phyloP scores from a whole-genome alignment of 805 yeast genomes.

The Brettanomyces naardenensis region DNA sequence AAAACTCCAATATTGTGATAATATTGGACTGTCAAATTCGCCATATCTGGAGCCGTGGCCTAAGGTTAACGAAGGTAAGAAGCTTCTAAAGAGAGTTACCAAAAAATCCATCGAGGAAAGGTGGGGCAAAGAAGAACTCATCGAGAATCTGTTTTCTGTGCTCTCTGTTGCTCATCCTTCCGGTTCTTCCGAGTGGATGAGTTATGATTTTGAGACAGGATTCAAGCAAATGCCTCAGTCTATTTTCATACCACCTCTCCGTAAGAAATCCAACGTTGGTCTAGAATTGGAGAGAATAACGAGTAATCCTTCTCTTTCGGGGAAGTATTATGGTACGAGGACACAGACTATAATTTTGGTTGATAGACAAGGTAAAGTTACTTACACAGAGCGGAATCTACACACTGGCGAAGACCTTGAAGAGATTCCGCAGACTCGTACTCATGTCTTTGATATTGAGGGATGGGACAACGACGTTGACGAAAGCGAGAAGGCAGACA shows the following conservation, averaged over 20 bases:
- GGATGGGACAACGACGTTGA: constrained; percentile 9
- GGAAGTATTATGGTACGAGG: constrained; percentile 73
- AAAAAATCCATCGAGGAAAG: constrained; percentile 12
- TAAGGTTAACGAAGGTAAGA: constrained; percentile 59
- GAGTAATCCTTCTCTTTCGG: constrained; percentile 26
- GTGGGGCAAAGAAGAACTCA: constrained; percentile 30
- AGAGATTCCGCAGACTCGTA: constrained; percentile 14
- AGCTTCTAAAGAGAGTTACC: constrained; percentile 42
- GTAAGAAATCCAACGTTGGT: constrained; percentile 13
- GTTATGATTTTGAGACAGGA: constrained; percentile 18
- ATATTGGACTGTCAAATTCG: constrained; percentile 64
- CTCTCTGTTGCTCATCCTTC: constrained; percentile 36
- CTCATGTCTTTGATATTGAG: constrained; percentile 13
- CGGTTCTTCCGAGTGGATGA: constrained; percentile 21
- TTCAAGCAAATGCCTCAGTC: constrained; percentile 43
- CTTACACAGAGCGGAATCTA: constrained; percentile 55
- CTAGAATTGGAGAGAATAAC: constrained; percentile 2
- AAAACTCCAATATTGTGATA: constrained; percentile 16
- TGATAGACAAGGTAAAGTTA: constrained; percentile 39
- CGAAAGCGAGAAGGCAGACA: background rate
- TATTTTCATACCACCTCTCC: constrained; percentile 67
- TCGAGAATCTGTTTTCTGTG: constrained; percentile 44
- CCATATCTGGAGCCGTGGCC: constrained; percentile 66
- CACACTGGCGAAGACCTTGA: constrained; percentile 38
- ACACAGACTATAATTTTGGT: constrained; percentile 74